phyloP scores from a whole-genome alignment of 176 grass and related monocot genomes.

The Lolium rigidum region DNA sequence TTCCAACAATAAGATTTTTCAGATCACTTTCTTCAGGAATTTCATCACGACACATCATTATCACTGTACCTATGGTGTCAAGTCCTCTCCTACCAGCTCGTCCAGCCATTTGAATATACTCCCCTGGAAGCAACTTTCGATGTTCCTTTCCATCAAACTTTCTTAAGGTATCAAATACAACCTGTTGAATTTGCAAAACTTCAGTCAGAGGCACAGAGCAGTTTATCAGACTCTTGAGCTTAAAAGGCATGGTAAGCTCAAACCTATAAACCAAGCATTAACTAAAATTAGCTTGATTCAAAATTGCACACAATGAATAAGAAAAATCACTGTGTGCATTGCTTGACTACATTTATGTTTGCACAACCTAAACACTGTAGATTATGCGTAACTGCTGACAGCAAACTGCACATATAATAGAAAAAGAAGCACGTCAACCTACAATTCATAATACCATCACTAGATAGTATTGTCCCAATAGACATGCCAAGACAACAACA shows the following conservation, averaged over 20 bases:
- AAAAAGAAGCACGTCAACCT: neutral
- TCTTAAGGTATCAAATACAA: conserved; percentile 92
- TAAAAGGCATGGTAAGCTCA: conserved; percentile 28
- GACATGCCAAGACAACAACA: conserved; percentile 13
- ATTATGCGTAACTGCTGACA: conserved; percentile 31
- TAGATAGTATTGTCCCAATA: conserved; percentile 23
- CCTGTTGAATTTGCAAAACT: conserved; percentile 64
- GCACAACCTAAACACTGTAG: conserved; percentile 18
- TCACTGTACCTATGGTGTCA: conserved; percentile 95
- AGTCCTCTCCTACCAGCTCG: conserved; percentile 95
- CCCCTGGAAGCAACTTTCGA: conserved; percentile 85
- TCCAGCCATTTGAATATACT: conserved; percentile 99
- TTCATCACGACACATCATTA: conserved; percentile 95
- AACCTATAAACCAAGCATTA: conserved; percentile 23
- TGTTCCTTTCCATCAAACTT: conserved; percentile 98
- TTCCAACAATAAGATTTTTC: conserved; percentile 95
- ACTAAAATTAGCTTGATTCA: conserved; percentile 27
- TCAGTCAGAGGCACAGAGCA: conserved; percentile 25
- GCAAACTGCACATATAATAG: conserved; percentile 26
- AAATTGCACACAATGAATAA: conserved; percentile 29
- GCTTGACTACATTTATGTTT: conserved; percentile 23
- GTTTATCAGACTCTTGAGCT: conserved; percentile 27
- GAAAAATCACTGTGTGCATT: conserved; percentile 16
- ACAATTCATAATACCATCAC: conserved; percentile 17
- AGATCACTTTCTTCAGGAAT: conserved; percentile 96